Evolutionary conservation across 768 basidiomycete species (phyloP).

Genomic region (Leucosporidium creatinivorum): DNA sequence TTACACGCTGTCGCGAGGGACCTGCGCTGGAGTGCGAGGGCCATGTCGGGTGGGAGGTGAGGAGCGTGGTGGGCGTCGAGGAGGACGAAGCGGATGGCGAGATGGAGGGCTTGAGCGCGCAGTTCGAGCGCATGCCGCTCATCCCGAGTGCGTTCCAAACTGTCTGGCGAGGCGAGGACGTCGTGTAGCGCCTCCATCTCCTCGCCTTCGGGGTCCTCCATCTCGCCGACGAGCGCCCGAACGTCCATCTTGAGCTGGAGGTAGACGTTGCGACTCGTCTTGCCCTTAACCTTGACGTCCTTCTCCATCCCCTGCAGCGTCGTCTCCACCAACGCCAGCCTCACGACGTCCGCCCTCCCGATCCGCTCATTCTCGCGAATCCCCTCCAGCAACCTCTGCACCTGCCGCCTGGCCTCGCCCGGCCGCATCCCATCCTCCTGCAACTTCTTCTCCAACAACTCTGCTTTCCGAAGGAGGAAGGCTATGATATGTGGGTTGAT

Average conservation of each 20-base stretch:
- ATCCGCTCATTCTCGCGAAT: background rate
- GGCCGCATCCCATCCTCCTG: background rate
- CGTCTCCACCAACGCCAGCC: background rate
- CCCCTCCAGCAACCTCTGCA: background rate
- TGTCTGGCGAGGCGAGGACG: too few species aligned
- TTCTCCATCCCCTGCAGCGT: background rate
- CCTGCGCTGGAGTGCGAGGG: background rate
- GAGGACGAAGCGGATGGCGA: slow-evolving; percentile 28
- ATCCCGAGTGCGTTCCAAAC: background rate
- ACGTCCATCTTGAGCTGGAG: slow-evolving; percentile 9
- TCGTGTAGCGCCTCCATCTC: background rate
- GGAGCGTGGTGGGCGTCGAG: slow-evolving; percentile 3
- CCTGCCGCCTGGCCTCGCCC: background rate
- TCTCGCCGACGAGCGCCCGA: slow-evolving; percentile 2
- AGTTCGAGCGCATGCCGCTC: background rate
- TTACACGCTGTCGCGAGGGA: background rate
- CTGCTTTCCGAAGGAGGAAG: slow-evolving; percentile 7
- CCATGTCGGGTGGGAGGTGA: background rate
- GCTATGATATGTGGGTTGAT: slow-evolving; percentile 7
- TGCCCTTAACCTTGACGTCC: background rate
- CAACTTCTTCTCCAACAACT: background rate
- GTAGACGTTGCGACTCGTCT: background rate
- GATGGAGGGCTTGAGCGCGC: slow-evolving; percentile 17
- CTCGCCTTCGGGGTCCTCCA: background rate
- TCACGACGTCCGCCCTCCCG: background rate